Evolutionary conservation across 768 basidiomycete species (phyloP).

Genomic region (Suillus placidus): DNA sequence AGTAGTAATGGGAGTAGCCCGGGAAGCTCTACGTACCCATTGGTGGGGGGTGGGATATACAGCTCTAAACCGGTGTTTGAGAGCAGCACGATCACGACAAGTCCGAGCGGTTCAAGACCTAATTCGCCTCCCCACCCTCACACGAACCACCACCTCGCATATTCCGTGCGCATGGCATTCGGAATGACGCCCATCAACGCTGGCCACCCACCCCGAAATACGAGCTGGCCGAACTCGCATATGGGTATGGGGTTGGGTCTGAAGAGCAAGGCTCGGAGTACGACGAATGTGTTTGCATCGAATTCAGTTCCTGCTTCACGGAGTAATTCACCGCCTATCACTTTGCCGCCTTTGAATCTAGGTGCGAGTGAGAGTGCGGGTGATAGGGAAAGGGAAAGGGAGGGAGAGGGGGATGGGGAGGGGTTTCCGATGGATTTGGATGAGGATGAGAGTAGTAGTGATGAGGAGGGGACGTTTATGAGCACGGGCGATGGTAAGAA

Average conservation of each 20-base stretch:
- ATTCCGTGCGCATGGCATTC: slow-evolving; percentile 85
- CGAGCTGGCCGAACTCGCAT: slow-evolving; percentile 40
- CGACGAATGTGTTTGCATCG: slow-evolving; percentile 15
- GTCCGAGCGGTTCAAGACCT: slow-evolving; percentile 60
- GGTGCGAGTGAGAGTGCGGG: slow-evolving; percentile 10
- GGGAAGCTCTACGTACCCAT: slow-evolving; percentile 48
- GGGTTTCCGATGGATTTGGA: slow-evolving; percentile 3
- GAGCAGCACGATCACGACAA: slow-evolving; percentile 37
- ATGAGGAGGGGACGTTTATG: slow-evolving; percentile 25
- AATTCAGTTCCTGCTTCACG: slow-evolving; percentile 56
- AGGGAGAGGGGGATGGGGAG: not conserved
- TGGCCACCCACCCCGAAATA: slow-evolving; percentile 37
- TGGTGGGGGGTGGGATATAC: slow-evolving; percentile 25
- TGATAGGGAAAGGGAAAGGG: not conserved
- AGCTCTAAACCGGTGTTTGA: slow-evolving; percentile 28
- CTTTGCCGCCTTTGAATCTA: slow-evolving; percentile 66
- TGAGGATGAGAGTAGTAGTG: slow-evolving; percentile 23
- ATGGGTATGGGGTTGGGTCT: not conserved
- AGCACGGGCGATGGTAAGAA: not conserved
- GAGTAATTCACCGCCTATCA: slow-evolving; percentile 71
- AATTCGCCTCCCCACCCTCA: slow-evolving; percentile 52
- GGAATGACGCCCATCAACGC: slow-evolving; percentile 85
- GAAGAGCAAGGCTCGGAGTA: not conserved
- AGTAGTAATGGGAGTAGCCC: slow-evolving; percentile 69
- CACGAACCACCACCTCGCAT: slow-evolving; percentile 70